phyloP scores from a whole-genome alignment of 805 yeast species.

The Lipomyces yamanashiensis region DNA sequence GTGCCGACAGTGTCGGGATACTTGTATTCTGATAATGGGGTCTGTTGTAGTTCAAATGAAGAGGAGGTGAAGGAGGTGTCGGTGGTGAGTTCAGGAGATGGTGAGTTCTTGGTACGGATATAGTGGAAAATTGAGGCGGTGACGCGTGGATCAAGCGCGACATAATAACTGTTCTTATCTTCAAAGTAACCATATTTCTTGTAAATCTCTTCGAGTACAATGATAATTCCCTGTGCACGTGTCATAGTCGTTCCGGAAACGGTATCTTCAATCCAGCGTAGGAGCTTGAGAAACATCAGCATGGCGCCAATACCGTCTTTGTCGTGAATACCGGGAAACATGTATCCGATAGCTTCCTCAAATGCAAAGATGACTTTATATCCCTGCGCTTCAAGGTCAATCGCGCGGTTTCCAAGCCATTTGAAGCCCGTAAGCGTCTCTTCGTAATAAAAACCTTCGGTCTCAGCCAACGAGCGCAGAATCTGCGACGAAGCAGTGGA shows the following conservation, averaged over 20 bases:
- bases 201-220: conserved; percentile 59
- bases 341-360: conserved; percentile 95
- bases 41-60: neutral
- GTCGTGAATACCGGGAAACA: conserved; percentile 84
- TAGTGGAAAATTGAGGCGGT: conserved; percentile 61
- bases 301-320: conserved; percentile 92
- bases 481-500: conserved; percentile 94
- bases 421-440: conserved; percentile 96
- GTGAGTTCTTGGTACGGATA: conserved; percentile 48
- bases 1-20: conserved; percentile 60
- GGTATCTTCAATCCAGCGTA: conserved; percentile 39
- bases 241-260: conserved; percentile 16
- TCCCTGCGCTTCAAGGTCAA: conserved; percentile 68
- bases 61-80: neutral
- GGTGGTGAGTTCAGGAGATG: neutral
- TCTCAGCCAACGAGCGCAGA: conserved; percentile 67
- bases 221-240: conserved; percentile 27
- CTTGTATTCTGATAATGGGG: conserved; percentile 18
- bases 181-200: conserved; percentile 76
- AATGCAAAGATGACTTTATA: conserved; percentile 81
- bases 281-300: conserved; percentile 72
- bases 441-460: conserved; percentile 61
- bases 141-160: conserved; percentile 57
- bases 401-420: conserved; percentile 93
- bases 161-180: conserved; percentile 86